Evolutionary conservation across 2,329 filamentous ascomycete genomes (phyloP).

Genomic region (Aspergillus brasiliensis): DNA sequence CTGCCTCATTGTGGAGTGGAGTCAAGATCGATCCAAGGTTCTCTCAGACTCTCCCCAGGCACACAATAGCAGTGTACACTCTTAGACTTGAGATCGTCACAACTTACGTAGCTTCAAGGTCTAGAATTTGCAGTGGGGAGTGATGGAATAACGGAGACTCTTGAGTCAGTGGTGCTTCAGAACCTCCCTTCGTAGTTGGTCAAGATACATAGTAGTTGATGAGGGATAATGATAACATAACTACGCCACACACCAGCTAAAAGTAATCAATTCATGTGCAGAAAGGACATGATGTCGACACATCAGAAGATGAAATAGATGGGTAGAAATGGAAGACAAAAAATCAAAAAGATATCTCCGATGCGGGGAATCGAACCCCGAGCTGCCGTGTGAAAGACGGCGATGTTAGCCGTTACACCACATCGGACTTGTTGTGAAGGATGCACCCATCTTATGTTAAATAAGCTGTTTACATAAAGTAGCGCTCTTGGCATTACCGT

Average conservation of each 20-base stretch:
- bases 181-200: no score
- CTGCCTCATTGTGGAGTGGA: neutral
- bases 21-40: neutral
- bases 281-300: neutral
- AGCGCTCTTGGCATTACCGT: constrained; percentile 12
- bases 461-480: neutral
- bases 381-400: constrained; percentile 19
- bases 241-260: no score
- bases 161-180: no score
- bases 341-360: constrained; percentile 21
- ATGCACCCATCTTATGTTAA: neutral
- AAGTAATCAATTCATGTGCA: no score
- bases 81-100: neutral
- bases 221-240: no score
- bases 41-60: neutral
- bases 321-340: neutral
- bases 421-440: constrained; percentile 7
- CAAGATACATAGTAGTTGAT: no score
- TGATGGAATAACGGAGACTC: neutral
- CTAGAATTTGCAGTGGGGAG: neutral
- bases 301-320: neutral
- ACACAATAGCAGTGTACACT: neutral
- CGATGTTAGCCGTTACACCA: constrained; percentile 16
- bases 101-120: neutral
- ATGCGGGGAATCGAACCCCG: constrained; percentile 31